Conservation (phyloP, 2,329 filamentous ascomycete genomes). For the Cladosporium cucumerinum region DNA sequence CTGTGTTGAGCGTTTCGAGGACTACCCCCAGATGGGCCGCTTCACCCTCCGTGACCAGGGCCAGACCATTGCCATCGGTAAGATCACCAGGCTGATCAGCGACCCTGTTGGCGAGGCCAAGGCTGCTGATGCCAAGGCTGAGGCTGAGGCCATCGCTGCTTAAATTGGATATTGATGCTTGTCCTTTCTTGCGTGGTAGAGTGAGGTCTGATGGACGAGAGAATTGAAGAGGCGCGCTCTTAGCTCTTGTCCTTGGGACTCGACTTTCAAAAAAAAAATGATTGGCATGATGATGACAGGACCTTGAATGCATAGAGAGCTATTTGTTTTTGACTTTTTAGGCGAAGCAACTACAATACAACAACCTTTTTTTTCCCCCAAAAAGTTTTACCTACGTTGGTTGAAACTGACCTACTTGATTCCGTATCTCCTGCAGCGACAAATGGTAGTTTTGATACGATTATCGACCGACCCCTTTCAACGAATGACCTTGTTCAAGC, state of each 20-base stretch:
- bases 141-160: constrained; percentile 17
- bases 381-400: not conserved
- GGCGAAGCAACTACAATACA: not conserved
- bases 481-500: not conserved
- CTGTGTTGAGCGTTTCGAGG: constrained; percentile 91
- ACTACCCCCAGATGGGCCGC: constrained; percentile 89
- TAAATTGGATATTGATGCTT: not conserved
- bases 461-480: too few relatives aligned
- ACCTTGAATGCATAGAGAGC: not conserved
- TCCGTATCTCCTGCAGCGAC: too few relatives aligned
- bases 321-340: not conserved
- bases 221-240: not conserved
- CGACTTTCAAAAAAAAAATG: not conserved
- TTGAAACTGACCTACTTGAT: too few relatives aligned
- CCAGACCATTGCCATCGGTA: constrained; percentile 98
- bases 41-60: constrained; percentile 86
- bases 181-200: not conserved
- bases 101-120: constrained; percentile 29
- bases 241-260: not conserved
- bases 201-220: not conserved
- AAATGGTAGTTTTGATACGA: too few relatives aligned
- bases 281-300: not conserved
- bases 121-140: constrained; percentile 20
- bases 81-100: constrained; percentile 86
- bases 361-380: not conserved